Base-by-base conservation (phyloP, 1,284 basidiomycete species). In the Leccinum cinnamomeum region DNA sequence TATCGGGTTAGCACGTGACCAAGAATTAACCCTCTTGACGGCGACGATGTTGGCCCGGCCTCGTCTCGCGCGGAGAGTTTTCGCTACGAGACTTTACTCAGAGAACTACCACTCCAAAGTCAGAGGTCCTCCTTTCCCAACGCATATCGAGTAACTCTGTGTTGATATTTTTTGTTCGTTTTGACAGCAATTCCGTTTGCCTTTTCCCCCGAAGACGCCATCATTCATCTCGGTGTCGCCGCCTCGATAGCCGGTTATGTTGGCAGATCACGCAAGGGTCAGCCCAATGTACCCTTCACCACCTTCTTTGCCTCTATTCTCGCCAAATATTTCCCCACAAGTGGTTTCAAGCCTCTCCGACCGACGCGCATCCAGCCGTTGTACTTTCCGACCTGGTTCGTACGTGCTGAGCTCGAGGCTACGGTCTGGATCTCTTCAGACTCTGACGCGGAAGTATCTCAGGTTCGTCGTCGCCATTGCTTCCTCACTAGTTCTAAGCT, bases 331-430 rank as follows among this genome's bases (percentile, higher is more conserved):
- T 60, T 79, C 33, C 74, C 74, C 2, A 56, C 48, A 51, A 65
- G 68, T 10, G 68, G 72, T 12, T 67, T 70, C 59, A 63, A 67
- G 41, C 65, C 73, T 11, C 61, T 75, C 4, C 71, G 63, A 56
- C 78, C 78, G 33, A 68, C 66, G 11, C 73, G 70, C 48, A 65
- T 78, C 25, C 72, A 76, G 58, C 79, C 86, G 7, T 72, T 86
- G 3, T 89, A 88, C 68, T 81, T 85, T 58, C 87, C 87, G 1
- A 79, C 78, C 7, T 89, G 87, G 87, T 73, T 85, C 35, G 73
- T 87, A 37, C 84, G 86, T 66, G 82, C 79, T 5, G 81, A 85
- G 69, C 67, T 86, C 14, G 75, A 80, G 62, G 79, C 73, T 10
- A 70, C 65, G 14, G 62, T 64, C 23, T 75, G 73, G 72, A 51